Evolutionary conservation across 106 monocot genomes (phyloP).

Genomic region (Dioscorea dumetorum): DNA sequence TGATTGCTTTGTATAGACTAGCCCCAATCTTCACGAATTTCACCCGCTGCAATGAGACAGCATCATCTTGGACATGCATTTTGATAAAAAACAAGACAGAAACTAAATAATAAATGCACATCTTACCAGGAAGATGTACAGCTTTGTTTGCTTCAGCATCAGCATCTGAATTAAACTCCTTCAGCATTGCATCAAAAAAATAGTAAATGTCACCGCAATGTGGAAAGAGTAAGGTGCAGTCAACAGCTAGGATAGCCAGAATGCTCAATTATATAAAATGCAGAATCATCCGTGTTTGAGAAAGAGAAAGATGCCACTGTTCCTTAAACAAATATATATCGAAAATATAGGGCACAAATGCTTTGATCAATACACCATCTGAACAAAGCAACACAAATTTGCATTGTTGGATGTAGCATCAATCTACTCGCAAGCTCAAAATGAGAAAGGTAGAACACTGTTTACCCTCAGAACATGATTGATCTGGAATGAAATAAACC

Average conservation of each 20-base stretch:
- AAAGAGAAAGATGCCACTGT: neutral
- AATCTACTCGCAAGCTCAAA: too few species aligned
- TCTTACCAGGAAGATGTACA: slow-evolving; percentile 38
- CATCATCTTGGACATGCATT: neutral
- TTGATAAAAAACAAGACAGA: neutral
- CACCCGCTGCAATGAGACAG: slow-evolving; percentile 6
- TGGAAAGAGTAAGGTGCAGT: neutral
- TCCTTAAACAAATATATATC: neutral
- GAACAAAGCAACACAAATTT: neutral
- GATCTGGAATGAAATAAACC: slow-evolving; percentile 42
- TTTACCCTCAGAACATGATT: slow-evolving; percentile 48
- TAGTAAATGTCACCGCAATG: neutral
- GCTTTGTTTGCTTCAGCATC: slow-evolving; percentile 65
- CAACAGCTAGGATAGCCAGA: too few species aligned
- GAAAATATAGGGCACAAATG: neutral
- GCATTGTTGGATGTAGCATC: too few species aligned
- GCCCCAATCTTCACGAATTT: slow-evolving; percentile 1
- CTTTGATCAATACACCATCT: neutral
- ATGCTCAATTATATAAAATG: too few species aligned
- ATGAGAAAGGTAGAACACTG: neutral
- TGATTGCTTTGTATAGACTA: neutral
- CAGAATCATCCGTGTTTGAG: too few species aligned
- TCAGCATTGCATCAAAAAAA: neutral
- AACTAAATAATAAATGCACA: neutral
- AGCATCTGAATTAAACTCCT: slow-evolving; percentile 71